Base-by-base conservation (phyloP, 78 protist species). In the Chrysochromulina tobinii region DNA sequence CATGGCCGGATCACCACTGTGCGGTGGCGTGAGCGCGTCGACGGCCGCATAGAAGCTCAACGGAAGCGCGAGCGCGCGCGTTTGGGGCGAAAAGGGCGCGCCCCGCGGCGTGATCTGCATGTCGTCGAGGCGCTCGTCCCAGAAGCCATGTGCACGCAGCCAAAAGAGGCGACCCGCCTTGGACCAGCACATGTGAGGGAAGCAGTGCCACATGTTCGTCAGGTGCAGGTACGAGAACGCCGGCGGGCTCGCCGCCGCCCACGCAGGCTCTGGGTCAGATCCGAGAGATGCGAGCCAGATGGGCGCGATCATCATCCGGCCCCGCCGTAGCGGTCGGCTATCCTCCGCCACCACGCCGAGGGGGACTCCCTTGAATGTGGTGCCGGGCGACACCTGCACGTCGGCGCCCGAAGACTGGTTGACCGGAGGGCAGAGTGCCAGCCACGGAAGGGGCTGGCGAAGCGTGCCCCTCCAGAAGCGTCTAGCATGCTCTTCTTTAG, bases 61-160 rank as follows among this genome's bases (percentile, higher is more conserved):
- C 4, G 83, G 83, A 2, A 75, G 83, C 58, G 58, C 20, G 18
- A 75, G 58, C 57, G 57, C 83, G 57, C 83, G 83, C 83, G 83
- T 75, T n/a, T 50, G 17, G 27, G 59, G 25, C 14, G 12, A 1
- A 23, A 50, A 75, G 25, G 83, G 83, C 83, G 58, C 12, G 58
- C 83, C 83, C 27, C 57, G 83, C 83, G 83, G 83, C 57, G 83
- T 75, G 59, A 75, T 6, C 27, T 25, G 58, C 25, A 50, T 12
- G 12, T 12, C 25, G 23, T 75, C 83, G 57, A 75, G 83, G 12
- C 83, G 83, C 12, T 12, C 12, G 57, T 75, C 83, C 83, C 83
- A 75, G 25, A 75, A 75, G 51, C 83, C 83, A 18, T 75, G 83
- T n/a, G 83, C 83, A 23, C 83, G 83, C 57, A 75, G 83, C 83